phyloP scores from a whole-genome alignment of 208 protist genomes.

The Acanthamoeba culbertsoni region DNA sequence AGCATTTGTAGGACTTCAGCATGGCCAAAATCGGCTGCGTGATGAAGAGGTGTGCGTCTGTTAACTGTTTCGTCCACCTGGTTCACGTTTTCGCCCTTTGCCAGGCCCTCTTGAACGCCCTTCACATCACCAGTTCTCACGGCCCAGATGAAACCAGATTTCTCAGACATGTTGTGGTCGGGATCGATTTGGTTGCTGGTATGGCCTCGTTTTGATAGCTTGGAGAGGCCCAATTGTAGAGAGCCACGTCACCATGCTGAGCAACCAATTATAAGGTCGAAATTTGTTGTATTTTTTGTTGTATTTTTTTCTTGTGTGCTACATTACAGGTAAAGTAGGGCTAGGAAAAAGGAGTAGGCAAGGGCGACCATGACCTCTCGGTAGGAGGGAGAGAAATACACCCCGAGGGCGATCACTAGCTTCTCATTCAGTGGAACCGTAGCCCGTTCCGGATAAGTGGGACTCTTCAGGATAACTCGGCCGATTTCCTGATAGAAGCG shows the following conservation, averaged over 20 bases:
- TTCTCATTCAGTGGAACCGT: not conserved
- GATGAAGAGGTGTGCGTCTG: slow-evolving; percentile 45
- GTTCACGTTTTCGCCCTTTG: slow-evolving; percentile 50
- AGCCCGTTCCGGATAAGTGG: not conserved
- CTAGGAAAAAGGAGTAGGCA: not conserved
- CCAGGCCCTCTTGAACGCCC: not conserved
- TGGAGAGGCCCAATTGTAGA: not conserved
- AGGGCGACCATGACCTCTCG: not conserved
- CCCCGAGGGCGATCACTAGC: not conserved
- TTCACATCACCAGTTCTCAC: slow-evolving; percentile 27
- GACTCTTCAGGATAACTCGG: not conserved
- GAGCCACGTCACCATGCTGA: slow-evolving; percentile 34
- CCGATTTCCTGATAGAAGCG: not conserved
- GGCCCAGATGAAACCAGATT: slow-evolving; percentile 51
- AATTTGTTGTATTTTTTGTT: not conserved
- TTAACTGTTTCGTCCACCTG: slow-evolving; percentile 48
- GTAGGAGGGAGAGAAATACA: not conserved
- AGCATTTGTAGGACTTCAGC: slow-evolving; percentile 61
- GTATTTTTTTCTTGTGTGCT: not conserved
- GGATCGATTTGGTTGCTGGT: not conserved
- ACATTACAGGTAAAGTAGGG: not conserved
- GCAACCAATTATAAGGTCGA: not conserved
- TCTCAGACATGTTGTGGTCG: not conserved
- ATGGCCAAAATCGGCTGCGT: slow-evolving; percentile 42
- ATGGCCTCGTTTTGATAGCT: no score